Conservation (phyloP, 2,329 filamentous ascomycete genomes). For the Ophiostoma sp. region DNA sequence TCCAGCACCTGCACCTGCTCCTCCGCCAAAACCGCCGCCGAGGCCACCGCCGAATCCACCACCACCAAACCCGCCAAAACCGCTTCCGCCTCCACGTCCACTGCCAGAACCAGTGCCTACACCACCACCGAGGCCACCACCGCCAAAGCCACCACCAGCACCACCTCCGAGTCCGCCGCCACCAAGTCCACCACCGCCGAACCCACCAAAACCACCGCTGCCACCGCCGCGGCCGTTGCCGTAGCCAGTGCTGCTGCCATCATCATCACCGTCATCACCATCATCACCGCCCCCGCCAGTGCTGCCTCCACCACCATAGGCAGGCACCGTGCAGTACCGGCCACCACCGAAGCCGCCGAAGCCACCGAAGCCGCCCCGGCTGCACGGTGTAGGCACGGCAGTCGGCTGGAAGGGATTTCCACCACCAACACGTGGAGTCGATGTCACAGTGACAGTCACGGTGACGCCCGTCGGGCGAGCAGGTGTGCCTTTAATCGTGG, state of each 20-base stretch:
- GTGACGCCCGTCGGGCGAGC: conserved; percentile 2
- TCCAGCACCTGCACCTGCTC: not conserved
- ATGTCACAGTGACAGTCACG: conserved; percentile 24
- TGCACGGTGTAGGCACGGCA: conserved; percentile 1
- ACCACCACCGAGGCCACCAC: not conserved
- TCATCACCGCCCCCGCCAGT: conserved; percentile 8
- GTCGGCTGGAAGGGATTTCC: conserved; percentile 5
- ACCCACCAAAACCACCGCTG: conserved; percentile 15
- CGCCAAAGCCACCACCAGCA: not conserved
- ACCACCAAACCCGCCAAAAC: not conserved
- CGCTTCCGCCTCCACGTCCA: not conserved
- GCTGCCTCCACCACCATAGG: not conserved
- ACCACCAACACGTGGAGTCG: not conserved
- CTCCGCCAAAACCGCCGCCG: not conserved
- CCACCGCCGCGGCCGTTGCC: not conserved
- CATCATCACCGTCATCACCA: conserved; percentile 16
- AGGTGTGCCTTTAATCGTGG: conserved; percentile 19
- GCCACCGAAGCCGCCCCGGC: conserved; percentile 2
- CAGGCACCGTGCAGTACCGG: conserved; percentile 12
- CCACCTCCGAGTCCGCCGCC: not conserved
- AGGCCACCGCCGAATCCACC: not conserved
- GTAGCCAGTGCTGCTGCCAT: not conserved
- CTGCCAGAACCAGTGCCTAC: not conserved
- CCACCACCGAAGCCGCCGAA: conserved; percentile 16
- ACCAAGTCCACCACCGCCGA: conserved; percentile 5